Base-by-base conservation (phyloP, 2,329 filamentous ascomycete species). In the Beauveria brongniartii region DNA sequence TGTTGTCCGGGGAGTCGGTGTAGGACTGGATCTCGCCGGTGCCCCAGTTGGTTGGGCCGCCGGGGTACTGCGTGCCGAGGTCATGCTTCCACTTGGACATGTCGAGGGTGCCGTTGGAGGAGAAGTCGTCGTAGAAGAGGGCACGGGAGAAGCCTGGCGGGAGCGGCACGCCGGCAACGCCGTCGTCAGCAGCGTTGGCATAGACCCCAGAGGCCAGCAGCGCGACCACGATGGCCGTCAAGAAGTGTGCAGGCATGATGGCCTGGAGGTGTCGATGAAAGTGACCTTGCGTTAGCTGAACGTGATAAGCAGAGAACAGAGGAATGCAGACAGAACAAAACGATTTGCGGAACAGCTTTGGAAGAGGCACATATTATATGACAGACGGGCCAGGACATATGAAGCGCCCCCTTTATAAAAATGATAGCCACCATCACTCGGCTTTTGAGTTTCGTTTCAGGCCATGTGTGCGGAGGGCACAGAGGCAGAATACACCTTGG, bases 11-110 rank as follows among this genome's bases (percentile, higher is more conserved):
- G 40, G 69, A 69, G 51, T 67, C 65, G 24, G 78, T 80, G 69
- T 81, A 81, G 1, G 70, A 73, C 67, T 82, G 70, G 20, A 77
- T 70, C 66, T 82, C 79, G 61, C 74, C 72, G 4, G 79, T 82
- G 54, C 80, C 79, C 79, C 79, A 82, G 63, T 76, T 70, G 8
- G 68, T 58, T 0, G 78, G 68, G 1, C 79, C 78, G n/a, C 75
- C 75, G 1, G 76, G 71, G 63, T 82, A 82, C 10, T 66, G 64
- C 0, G 76, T 80, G 54, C 80, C 79, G n/a, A 70, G 67, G 63
- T 77, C 73, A 55, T 75, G 63, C 34, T 71, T 69, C 78, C 79
- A 82, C 66, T 76, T 79, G 16, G 69, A 67, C 6, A 52, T 37
- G 26, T 59, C 56, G 5, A 59, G 47, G 26, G 68, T 48, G 3